Evolutionary conservation across 2,329 filamentous ascomycete genomes (phyloP).

Genomic region (Sporothrix protearum): DNA sequence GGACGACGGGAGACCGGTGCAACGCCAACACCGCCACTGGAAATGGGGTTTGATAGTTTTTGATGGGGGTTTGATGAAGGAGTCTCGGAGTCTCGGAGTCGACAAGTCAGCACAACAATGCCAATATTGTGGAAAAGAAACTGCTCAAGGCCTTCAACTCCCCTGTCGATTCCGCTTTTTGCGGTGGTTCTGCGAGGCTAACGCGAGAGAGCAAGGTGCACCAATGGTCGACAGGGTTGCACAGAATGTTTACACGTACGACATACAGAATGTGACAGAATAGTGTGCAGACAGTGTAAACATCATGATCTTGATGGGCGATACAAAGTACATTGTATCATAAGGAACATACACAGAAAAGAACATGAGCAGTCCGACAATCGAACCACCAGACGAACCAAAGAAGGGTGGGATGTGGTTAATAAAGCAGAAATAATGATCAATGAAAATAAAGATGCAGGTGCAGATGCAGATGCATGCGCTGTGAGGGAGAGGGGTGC

Average conservation of each 20-base stretch:
- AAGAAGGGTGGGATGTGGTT: neutral
- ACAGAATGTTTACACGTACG: neutral
- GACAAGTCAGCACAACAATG: neutral
- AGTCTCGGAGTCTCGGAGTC: too few relatives aligned
- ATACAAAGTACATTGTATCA: neutral
- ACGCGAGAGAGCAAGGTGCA: neutral
- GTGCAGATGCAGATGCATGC: neutral
- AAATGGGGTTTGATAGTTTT: neutral
- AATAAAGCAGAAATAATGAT: neutral
- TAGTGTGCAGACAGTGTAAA: neutral
- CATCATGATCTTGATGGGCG: neutral
- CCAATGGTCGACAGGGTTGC: neutral
- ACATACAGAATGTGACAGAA: neutral
- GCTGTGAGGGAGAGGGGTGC: neutral
- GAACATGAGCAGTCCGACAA: neutral
- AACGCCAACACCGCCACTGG: slow-evolving; percentile 1
- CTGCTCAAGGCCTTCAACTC: neutral
- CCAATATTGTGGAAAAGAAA: neutral
- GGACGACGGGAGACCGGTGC: neutral
- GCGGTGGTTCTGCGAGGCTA: neutral
- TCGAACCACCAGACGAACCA: neutral
- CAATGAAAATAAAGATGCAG: neutral
- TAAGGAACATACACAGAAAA: too few relatives aligned
- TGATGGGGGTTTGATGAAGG: neutral
- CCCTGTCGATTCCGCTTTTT: neutral